These are phyloP conservation scores for Abortiporus biennis DNA, from an alignment of 1,284 basidiomycete genomes.

Conservation along the genomic window DNA sequence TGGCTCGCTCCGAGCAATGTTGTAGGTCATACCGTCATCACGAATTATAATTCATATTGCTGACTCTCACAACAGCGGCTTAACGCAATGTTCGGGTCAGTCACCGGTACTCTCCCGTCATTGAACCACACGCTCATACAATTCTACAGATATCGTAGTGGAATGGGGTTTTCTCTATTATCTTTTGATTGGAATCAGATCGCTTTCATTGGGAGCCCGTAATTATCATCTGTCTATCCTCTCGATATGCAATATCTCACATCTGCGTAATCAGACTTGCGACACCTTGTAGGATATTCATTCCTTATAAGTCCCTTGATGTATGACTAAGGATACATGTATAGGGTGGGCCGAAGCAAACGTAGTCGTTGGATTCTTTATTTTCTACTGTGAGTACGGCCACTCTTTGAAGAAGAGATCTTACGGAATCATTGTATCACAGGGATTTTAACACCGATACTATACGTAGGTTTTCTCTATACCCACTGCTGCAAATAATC, in stretches of 20 bases:
- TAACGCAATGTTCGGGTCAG: slow-evolving; percentile 78
- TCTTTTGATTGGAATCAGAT: slow-evolving; percentile 78
- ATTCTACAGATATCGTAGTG: slow-evolving; percentile 27
- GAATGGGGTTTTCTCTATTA: slow-evolving; percentile 55
- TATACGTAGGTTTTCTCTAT: slow-evolving; percentile 33
- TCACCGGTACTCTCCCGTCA: slow-evolving; percentile 56
- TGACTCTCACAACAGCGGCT: slow-evolving; percentile 28
- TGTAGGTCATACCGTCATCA: slow-evolving; percentile 14
- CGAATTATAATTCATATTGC: neutral
- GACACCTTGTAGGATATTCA: slow-evolving; percentile 23
- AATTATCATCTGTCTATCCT: slow-evolving; percentile 7
- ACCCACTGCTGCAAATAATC: neutral
- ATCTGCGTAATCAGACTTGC: slow-evolving; percentile 17
- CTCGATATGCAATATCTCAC: neutral
- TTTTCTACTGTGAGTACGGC: slow-evolving; percentile 52
- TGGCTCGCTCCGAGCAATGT: slow-evolving; percentile 76
- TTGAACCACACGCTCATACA: neutral
- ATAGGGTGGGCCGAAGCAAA: slow-evolving; percentile 75
- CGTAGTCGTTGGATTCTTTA: slow-evolving; percentile 70
- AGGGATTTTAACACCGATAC: slow-evolving; percentile 64
- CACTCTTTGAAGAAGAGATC: too few relatives aligned
- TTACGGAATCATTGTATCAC: neutral
- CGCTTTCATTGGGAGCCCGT: slow-evolving; percentile 53
- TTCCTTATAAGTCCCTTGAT: neutral
- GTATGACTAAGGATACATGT: neutral